phyloP scores from a whole-genome alignment of 2,329 filamentous ascomycete genomes.

The Diaporthe sp. region DNA sequence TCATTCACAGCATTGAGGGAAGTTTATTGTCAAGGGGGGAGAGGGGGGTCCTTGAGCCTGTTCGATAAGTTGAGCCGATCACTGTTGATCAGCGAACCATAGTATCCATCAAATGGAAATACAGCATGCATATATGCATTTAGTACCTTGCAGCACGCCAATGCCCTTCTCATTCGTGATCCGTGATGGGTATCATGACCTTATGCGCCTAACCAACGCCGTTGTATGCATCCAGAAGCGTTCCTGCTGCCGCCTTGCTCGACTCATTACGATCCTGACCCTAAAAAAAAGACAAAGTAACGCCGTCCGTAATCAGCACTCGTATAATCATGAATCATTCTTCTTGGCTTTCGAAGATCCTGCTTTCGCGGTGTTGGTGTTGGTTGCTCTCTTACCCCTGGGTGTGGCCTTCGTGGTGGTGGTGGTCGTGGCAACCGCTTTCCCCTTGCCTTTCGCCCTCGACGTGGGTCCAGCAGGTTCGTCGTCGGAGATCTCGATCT shows the following conservation, averaged over 20 bases:
- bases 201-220: slow-evolving; percentile 35
- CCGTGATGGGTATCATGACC: slow-evolving; percentile 37
- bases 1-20: slow-evolving; percentile 16
- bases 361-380: slow-evolving; percentile 26
- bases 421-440: slow-evolving; percentile 38
- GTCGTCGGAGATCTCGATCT: slow-evolving; percentile 45
- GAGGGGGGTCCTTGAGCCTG: not conserved
- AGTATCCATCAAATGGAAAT: slow-evolving; percentile 22
- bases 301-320: slow-evolving; percentile 39
- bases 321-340: slow-evolving; percentile 29
- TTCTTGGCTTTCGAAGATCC: slow-evolving; percentile 36
- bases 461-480: slow-evolving; percentile 29
- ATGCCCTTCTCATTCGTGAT: not conserved
- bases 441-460: slow-evolving; percentile 48
- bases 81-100: slow-evolving; percentile 27
- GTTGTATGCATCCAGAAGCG: slow-evolving; percentile 24
- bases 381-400: slow-evolving; percentile 40
- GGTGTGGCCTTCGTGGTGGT: slow-evolving; percentile 26
- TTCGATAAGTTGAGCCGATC: slow-evolving; percentile 26
- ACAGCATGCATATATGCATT: slow-evolving; percentile 27
- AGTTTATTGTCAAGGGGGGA: not conserved
- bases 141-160: slow-evolving; percentile 3
- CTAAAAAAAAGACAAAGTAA: slow-evolving; percentile 31
- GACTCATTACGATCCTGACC: slow-evolving; percentile 21
- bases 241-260: not conserved